Base-by-base conservation (phyloP, 371 early-diverging fungal species). In the Mortierella sp. region DNA sequence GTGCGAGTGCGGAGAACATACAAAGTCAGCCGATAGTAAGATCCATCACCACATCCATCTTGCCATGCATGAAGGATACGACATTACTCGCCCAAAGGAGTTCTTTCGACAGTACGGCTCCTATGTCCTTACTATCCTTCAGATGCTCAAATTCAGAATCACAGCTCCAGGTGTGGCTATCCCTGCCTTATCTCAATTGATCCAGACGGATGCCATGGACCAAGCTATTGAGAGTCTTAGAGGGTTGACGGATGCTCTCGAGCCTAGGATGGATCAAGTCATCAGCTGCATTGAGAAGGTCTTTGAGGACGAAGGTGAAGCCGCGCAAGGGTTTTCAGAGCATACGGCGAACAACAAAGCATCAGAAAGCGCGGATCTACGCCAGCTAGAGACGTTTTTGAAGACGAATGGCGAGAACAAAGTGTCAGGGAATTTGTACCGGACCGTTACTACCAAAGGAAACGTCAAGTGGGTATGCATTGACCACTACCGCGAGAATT, bases 51-150 rank as follows among this genome's bases (percentile, higher is more conserved):
- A 61, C 16, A 71, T 71, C 18, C 72, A 71, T 56, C 49, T 71
- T 18, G 64, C 71, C 18, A 54, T 50, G 4, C 72, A 71, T 27
- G 72, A 65, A 26, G 72, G 72, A 0, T 71, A 71, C 21, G 66
- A 64, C 2, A 28, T 71, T 18, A 53, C 49, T 6, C 48, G 39
- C 8, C 72, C 72, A 14, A 65, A 34, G 14, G 72, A 64, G 58
- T 71, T 71, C 49, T 71, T 65, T 19, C 52, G 65, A n/a, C 59
- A 61, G 57, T 71, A 71, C 12, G 66, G 72, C 0, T 28, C 65
- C 9, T 61, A 65, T 42, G 57, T 71, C 9, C 51, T 71, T 45
- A 52, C 45, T 3, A 50, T 71, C 42, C n/a, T 65, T 42, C 51
- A 71, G 47, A 61, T 61, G 61, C 42, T 71, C 61, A 54, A 60